Percentiles rank a stretch among this genome's conserved stretches.
Evolutionary conservation across 2,329 filamentous ascomycete genomes (phyloP).

Genomic region (Aspergillus sp.): DNA sequence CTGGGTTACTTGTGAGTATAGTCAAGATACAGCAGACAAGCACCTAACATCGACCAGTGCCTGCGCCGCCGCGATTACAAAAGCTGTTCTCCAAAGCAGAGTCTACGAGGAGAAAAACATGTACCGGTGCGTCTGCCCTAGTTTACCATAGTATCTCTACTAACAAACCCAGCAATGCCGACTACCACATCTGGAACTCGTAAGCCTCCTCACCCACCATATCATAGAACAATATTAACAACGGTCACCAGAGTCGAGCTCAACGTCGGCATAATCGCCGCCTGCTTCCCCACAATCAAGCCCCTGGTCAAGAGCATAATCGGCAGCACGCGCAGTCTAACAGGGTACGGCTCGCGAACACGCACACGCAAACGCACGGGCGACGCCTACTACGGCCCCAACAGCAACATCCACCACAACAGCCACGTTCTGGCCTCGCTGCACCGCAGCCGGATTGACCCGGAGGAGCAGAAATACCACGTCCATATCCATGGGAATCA

Average conservation of each 20-base stretch:
- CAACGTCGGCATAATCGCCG: conserved; percentile 32
- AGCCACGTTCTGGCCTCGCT: conserved; percentile 15
- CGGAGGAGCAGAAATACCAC: conserved; percentile 2
- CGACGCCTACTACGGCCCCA: conserved; percentile 10
- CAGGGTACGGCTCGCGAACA: conserved; percentile 13
- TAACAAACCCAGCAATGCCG: not conserved
- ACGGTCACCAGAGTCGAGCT: conserved; percentile 21
- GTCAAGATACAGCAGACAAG: not conserved
- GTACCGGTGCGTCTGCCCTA: conserved; percentile 35
- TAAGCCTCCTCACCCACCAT: conserved; percentile 45
- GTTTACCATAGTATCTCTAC: too few species aligned
- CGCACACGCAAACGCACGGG: conserved; percentile 13
- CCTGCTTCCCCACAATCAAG: conserved; percentile 31
- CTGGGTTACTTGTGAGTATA: conserved; percentile 44
- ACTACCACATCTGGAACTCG: conserved; percentile 48
- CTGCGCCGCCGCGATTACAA: conserved; percentile 44
- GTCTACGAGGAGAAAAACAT: not conserved
- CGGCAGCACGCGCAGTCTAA: conserved; percentile 7
- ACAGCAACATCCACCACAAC: not conserved
- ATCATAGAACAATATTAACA: not conserved
- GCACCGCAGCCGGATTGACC: conserved; percentile 3
- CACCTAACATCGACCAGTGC: conserved; percentile 23
- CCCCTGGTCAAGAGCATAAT: conserved; percentile 31
- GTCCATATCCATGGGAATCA: conserved; percentile 5
- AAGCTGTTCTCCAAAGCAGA: conserved; percentile 19